phyloP scores from a whole-genome alignment of 2,329 filamentous ascomycete species.

The Trichoderma sp. region DNA sequence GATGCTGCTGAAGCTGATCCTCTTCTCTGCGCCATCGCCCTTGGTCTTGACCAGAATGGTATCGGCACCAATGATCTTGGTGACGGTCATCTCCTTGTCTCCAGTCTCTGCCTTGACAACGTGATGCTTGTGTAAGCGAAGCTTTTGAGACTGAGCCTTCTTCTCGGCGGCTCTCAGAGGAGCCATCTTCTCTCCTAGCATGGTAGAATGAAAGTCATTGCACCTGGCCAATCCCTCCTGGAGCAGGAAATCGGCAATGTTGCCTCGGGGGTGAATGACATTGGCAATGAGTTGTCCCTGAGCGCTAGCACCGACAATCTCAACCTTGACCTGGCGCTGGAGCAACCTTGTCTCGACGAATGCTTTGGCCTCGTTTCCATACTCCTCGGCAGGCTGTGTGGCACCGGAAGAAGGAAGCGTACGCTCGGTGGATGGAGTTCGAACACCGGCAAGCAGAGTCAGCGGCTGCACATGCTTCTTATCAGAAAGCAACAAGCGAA shows the following conservation, averaged over 20 bases:
- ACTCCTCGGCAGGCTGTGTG: conserved; percentile 83
- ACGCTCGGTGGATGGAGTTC: conserved; percentile 86
- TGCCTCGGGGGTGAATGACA: conserved; percentile 85
- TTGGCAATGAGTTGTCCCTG: conserved; percentile 90
- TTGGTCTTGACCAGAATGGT: conserved; percentile 86
- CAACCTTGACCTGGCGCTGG: conserved; percentile 81
- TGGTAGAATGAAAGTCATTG: conserved; percentile 92
- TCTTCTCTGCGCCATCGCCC: conserved; percentile 76
- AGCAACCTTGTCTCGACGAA: conserved; percentile 86
- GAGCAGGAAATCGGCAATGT: conserved; percentile 88
- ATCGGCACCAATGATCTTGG: conserved; percentile 84
- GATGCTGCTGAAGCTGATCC: conserved; percentile 88
- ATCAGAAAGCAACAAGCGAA: conserved; percentile 77
- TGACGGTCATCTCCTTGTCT: conserved; percentile 79
- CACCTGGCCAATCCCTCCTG: conserved; percentile 88
- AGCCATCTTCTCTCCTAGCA: conserved; percentile 88
- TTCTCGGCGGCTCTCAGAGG: conserved; percentile 83
- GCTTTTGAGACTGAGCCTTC: conserved; percentile 72
- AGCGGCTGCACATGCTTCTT: conserved; percentile 87
- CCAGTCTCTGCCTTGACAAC: conserved; percentile 67
- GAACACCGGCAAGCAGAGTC: conserved; percentile 84
- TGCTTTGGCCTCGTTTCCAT: conserved; percentile 81
- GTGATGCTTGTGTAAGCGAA: conserved; percentile 80
- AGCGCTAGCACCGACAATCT: conserved; percentile 82
- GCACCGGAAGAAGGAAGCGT: conserved; percentile 75